Conservation (phyloP, 2,329 filamentous ascomycete genomes). For the Sphaerulina musiva region DNA sequence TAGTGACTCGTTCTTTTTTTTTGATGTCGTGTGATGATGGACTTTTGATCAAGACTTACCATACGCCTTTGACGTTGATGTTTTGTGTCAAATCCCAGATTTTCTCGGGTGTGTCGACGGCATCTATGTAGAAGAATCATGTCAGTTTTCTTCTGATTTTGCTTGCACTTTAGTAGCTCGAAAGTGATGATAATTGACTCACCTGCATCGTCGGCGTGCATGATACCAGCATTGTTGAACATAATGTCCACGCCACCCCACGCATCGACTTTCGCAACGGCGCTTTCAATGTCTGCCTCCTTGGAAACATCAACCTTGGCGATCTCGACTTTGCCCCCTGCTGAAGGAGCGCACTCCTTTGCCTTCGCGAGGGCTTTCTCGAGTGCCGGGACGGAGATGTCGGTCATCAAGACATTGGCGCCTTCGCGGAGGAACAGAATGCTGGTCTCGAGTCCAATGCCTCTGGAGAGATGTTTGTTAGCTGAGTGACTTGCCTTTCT, state of each 20-base stretch:
- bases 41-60: conserved; percentile 40
- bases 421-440: conserved; percentile 88
- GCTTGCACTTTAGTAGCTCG: neutral
- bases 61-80: conserved; percentile 98
- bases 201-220: conserved; percentile 64
- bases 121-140: conserved; percentile 35
- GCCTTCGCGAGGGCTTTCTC: conserved; percentile 71
- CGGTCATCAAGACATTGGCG: conserved; percentile 75
- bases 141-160: conserved; percentile 1
- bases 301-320: conserved; percentile 74
- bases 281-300: conserved; percentile 68
- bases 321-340: conserved; percentile 57
- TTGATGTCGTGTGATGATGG: too few species aligned
- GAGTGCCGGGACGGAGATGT: conserved; percentile 73
- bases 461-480: conserved; percentile 46
- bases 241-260: conserved; percentile 88
- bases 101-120: conserved; percentile 74
- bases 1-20: too few species aligned
- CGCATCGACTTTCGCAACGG: conserved; percentile 66
- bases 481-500: neutral
- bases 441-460: conserved; percentile 85
- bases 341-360: conserved; percentile 54
- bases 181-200: conserved; percentile 7
- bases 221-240: conserved; percentile 97
- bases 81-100: conserved; percentile 92